phyloP scores from a whole-genome alignment of 176 grass and related monocot species.

The Carex cristatella region DNA sequence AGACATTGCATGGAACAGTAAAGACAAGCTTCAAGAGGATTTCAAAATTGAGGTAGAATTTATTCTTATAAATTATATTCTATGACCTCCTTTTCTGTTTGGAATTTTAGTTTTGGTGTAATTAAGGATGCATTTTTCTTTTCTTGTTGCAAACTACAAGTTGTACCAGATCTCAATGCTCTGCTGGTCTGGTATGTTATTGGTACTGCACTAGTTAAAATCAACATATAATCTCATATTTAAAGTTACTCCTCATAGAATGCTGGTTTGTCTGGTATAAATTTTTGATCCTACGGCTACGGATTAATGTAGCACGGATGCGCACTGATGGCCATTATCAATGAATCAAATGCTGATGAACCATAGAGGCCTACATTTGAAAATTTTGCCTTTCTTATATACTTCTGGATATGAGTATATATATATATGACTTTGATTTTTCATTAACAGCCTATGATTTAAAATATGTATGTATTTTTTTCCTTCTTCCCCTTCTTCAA shows the following conservation, averaged over 20 bases:
- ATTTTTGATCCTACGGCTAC: neutral
- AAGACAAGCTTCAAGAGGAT: conserved; percentile 32
- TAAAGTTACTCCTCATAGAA: neutral
- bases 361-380: neutral
- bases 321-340: neutral
- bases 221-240: neutral
- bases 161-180: neutral
- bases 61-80: neutral
- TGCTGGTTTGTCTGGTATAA: neutral
- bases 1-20: conserved; percentile 39
- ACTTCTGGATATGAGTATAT: neutral
- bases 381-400: neutral
- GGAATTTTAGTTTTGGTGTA: neutral
- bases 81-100: neutral
- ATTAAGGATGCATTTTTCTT: neutral
- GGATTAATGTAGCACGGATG: neutral
- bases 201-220: neutral
- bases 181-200: neutral
- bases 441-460: neutral
- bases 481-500: neutral
- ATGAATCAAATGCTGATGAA: neutral
- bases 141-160: neutral
- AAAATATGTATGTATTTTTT: neutral
- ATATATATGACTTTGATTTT: neutral
- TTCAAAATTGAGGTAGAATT: conserved; percentile 47